Conservation (phyloP, 176 grass and related monocot species). For the Lolium multiflorum region DNA sequence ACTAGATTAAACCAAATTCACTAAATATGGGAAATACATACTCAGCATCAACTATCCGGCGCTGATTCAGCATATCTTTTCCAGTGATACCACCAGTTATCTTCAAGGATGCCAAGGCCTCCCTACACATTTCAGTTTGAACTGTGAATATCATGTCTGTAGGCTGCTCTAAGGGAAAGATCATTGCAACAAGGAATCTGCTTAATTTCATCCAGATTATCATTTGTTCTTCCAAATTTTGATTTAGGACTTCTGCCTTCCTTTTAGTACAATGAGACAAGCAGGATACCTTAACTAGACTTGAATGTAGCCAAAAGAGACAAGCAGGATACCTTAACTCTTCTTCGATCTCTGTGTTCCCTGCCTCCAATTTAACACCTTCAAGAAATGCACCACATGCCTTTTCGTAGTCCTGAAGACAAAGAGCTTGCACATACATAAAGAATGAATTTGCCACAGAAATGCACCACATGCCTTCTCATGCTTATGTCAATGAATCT, state of each 20-base stretch:
- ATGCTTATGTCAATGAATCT: too few relatives aligned
- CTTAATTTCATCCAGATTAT: not conserved
- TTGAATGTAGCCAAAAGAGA: not conserved
- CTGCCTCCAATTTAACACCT: conserved; percentile 41
- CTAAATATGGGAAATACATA: too few relatives aligned
- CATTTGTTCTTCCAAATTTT: too few relatives aligned
- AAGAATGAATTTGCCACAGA: not conserved
- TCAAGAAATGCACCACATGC: conserved; percentile 44
- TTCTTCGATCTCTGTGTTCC: conserved; percentile 3
- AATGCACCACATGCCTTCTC: not conserved
- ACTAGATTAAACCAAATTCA: too few relatives aligned
- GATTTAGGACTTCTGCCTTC: too few relatives aligned
- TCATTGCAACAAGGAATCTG: not conserved
- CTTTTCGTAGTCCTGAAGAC: conserved; percentile 47
- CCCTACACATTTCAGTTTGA: conserved; percentile 35
- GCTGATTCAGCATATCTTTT: not conserved
- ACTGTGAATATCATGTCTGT: not conserved
- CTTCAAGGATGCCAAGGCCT: conserved; percentile 45
- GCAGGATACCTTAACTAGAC: too few relatives aligned
- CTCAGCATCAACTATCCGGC: not conserved
- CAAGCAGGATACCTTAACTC: conserved; percentile 5
- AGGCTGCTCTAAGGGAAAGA: not conserved
- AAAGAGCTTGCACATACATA: not conserved
- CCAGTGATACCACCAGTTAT: conserved; percentile 6
- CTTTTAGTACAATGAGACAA: too few relatives aligned